These are phyloP conservation scores for Heliamphora exappendiculata DNA, from an alignment of 148 eudicot species.

Conservation along the genomic window DNA sequence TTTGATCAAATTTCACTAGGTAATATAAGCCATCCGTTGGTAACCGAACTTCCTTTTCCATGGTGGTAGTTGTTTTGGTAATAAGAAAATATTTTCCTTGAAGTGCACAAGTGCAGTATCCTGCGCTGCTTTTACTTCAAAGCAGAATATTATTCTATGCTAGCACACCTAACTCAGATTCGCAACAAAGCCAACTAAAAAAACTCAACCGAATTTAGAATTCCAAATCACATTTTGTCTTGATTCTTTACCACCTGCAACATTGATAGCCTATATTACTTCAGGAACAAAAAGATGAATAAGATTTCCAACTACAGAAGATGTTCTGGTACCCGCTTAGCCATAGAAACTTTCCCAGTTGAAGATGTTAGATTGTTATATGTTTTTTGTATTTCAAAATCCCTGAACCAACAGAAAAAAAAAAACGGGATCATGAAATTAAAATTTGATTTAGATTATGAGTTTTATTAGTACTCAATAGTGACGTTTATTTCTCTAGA, in stretches of 20 bases:
- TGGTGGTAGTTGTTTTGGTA: conserved; percentile 6
- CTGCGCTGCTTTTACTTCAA: neutral
- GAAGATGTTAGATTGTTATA: too few species aligned
- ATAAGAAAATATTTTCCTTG: conserved; percentile 4
- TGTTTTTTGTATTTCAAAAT: neutral
- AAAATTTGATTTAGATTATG: neutral
- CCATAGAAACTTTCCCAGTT: too few species aligned
- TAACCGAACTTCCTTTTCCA: neutral
- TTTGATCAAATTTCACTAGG: conserved; percentile 16
- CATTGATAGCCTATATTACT: neutral
- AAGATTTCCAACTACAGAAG: neutral
- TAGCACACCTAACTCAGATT: neutral
- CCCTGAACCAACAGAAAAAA: too few species aligned
- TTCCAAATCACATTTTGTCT: neutral
- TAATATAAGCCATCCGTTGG: conserved; percentile 3
- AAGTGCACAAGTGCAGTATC: conserved; percentile 5
- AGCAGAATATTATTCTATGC: conserved; percentile 1
- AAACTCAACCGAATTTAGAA: too few species aligned
- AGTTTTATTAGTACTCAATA: neutral
- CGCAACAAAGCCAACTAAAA: neutral
- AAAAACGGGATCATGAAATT: neutral
- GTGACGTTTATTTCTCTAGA: neutral
- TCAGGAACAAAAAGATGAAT: neutral
- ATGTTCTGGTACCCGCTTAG: too few species aligned
- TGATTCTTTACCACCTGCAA: neutral